A percentile compares a stretch with the other conserved stretches of the same genome.
phyloP scores from a whole-genome alignment of 331 rosid genomes.

The Prunus yedoensis region DNA sequence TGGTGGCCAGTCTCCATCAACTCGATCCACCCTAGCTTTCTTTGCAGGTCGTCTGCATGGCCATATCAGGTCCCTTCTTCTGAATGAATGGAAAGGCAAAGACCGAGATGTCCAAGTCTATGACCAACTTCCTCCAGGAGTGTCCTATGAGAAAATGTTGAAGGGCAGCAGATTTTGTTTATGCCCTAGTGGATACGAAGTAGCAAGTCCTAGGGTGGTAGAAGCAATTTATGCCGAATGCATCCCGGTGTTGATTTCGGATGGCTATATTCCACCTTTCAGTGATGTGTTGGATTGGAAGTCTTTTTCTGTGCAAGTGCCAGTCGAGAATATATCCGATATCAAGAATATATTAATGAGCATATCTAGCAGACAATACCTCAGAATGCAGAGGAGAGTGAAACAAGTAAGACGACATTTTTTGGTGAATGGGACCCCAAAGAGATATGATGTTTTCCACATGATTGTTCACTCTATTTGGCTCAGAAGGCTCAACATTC shows the following conservation, averaged over 20 bases:
- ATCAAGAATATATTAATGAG: conserved; percentile 45
- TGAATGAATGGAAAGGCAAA: conserved; percentile 42
- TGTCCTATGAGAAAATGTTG: conserved; percentile 39
- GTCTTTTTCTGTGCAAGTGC: neutral
- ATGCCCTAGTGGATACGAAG: conserved; percentile 55
- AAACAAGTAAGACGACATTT: conserved; percentile 52
- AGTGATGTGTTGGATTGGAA: conserved; percentile 12
- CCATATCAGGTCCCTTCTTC: conserved; percentile 39
- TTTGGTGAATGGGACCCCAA: conserved; percentile 46
- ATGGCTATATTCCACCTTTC: conserved; percentile 4
- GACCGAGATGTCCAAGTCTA: conserved; percentile 49
- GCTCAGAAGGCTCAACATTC: conserved; percentile 51
- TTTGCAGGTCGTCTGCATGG: conserved; percentile 50
- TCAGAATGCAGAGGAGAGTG: conserved; percentile 41
- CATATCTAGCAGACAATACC: conserved; percentile 42
- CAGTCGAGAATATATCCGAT: conserved; percentile 29
- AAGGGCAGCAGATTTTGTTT: conserved; percentile 49
- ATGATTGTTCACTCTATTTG: conserved; percentile 59
- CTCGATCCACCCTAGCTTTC: conserved; percentile 48
- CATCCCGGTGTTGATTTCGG: conserved; percentile 45
- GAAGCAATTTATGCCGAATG: conserved; percentile 53
- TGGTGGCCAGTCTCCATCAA: conserved; percentile 37
- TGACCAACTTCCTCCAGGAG: conserved; percentile 34
- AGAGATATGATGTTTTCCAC: conserved; percentile 49
- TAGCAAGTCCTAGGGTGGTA: conserved; percentile 49